A percentile compares a stretch with the other conserved stretches of the same genome.
Evolutionary conservation across 2,329 filamentous ascomycete genomes (phyloP).

Genomic region (Monosporascus sp.): DNA sequence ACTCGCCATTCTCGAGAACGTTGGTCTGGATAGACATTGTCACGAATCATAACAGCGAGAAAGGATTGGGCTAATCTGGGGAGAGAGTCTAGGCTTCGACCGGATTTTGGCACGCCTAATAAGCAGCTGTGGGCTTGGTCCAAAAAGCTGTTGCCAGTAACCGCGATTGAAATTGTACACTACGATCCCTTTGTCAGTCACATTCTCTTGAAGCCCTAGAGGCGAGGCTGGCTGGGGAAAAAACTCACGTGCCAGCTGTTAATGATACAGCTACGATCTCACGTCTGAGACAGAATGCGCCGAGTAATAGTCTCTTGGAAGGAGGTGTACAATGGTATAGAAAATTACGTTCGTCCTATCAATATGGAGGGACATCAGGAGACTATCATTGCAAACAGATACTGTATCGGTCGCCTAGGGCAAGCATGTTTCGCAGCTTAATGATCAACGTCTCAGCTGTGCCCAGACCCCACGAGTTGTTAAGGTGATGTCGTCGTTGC

Average conservation of each 20-base stretch:
- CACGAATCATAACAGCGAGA: not conserved
- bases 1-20: constrained; percentile 48
- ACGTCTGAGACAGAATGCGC: not conserved
- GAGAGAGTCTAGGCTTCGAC: not conserved
- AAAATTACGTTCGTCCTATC: not conserved
- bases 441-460: not conserved
- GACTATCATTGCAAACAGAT: not conserved
- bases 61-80: not conserved
- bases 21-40: constrained; percentile 50
- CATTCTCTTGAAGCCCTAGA: not conserved
- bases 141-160: not conserved
- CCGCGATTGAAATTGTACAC: not conserved
- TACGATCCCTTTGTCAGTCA: not conserved
- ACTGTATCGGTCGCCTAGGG: not conserved
- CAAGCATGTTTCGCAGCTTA: not conserved
- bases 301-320: not conserved
- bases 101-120: not conserved
- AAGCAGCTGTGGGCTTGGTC: not conserved
- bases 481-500: not conserved
- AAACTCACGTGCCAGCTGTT: not conserved
- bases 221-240: not conserved
- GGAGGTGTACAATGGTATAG: not conserved
- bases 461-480: not conserved
- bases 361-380: not conserved
- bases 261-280: not conserved